phyloP scores from a whole-genome alignment of 1,284 basidiomycete species.

The Tylopilus sp. region DNA sequence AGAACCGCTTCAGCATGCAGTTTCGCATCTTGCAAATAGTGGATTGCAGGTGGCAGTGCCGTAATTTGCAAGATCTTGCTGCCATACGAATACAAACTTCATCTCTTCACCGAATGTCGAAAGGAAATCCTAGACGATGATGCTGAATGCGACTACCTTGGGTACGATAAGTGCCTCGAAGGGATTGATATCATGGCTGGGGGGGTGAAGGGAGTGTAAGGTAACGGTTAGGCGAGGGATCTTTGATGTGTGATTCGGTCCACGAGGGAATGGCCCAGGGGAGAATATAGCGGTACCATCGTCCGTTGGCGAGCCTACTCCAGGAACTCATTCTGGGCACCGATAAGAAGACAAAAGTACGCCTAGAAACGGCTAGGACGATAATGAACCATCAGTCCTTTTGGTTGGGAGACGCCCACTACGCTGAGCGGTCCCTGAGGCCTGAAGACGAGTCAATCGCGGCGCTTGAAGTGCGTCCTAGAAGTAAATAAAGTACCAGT shows the following conservation, averaged over 20 bases:
- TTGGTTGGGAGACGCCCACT: too few relatives aligned
- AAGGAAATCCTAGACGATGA: slow-evolving; percentile 22
- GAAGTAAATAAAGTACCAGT: too few relatives aligned
- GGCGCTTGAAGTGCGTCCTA: too few relatives aligned
- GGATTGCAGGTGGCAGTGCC: background rate
- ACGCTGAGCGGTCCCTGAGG: too few relatives aligned
- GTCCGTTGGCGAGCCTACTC: background rate
- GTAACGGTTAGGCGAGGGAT: too few relatives aligned
- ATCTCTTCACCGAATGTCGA: slow-evolving; percentile 16
- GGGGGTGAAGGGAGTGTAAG: background rate
- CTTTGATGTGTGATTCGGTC: background rate
- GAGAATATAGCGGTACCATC: slow-evolving; percentile 5
- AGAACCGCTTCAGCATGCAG: slow-evolving; percentile 18
- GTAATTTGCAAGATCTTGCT: slow-evolving; percentile 8
- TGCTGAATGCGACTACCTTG: slow-evolving; percentile 15
- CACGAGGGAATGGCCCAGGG: background rate
- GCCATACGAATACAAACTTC: slow-evolving; percentile 21
- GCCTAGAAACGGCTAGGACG: too few relatives aligned
- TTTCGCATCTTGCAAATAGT: slow-evolving; percentile 12
- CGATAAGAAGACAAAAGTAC: too few relatives aligned
- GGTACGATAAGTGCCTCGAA: background rate
- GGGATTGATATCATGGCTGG: too few relatives aligned
- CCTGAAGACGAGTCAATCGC: too few relatives aligned
- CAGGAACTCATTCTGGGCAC: too few relatives aligned
- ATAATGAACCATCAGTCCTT: too few relatives aligned